phyloP scores from a whole-genome alignment of 1,284 basidiomycete species.

The Boletus albobrunnescens region DNA sequence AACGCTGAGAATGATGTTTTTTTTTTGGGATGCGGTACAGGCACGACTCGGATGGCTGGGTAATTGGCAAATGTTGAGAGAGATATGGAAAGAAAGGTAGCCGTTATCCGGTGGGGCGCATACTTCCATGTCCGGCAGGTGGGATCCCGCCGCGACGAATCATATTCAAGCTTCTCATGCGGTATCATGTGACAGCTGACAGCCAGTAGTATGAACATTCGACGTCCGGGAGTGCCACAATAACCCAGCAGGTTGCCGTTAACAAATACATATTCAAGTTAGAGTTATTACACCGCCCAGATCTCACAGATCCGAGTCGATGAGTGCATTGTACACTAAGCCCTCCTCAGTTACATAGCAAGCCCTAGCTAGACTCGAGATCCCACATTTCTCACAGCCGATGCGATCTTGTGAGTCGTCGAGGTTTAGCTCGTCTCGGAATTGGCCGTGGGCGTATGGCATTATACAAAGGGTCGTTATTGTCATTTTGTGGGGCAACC shows the following conservation, averaged over 20 bases:
- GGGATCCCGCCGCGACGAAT: constrained; percentile 15
- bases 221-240: constrained; percentile 18
- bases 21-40: constrained; percentile 1
- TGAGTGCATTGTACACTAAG: constrained; percentile 8
- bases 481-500: background rate
- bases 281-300: constrained; percentile 11
- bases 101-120: constrained; percentile 23
- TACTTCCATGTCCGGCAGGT: constrained; percentile 20
- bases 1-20: background rate
- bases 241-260: constrained; percentile 9
- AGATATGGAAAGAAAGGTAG: constrained; percentile 14
- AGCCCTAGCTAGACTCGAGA: constrained; percentile 1
- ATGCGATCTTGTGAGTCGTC: background rate
- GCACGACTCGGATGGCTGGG: constrained; percentile 5
- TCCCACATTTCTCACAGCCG: constrained; percentile 1
- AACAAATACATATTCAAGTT: background rate
- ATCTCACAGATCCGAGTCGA: constrained; percentile 16
- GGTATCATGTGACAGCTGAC: constrained; percentile 8
- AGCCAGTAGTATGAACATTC: no score
- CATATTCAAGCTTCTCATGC: constrained; percentile 10
- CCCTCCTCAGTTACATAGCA: no score
- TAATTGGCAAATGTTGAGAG: background rate
- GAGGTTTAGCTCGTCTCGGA: constrained; percentile 7
- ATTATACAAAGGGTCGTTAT: background rate
- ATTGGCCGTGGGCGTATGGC: constrained; percentile 4